Conservation (phyloP, 148 eudicot genomes). For the Polygonum maritimum region DNA sequence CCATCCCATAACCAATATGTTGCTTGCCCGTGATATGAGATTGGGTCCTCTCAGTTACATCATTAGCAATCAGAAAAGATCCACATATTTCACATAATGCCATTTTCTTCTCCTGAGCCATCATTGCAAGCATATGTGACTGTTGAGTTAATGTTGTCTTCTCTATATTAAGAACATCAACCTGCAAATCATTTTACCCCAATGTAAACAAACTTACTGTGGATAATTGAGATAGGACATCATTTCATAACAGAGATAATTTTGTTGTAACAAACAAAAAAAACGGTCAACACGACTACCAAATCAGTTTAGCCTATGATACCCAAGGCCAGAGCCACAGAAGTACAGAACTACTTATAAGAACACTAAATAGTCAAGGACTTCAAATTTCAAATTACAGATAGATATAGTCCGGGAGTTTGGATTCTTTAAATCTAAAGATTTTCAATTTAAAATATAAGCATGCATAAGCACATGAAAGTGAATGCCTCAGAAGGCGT, state of each 20-base stretch:
- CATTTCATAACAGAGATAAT: not conserved
- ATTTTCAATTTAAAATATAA: not conserved
- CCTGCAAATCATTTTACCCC: constrained; percentile 34
- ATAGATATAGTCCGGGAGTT: not conserved
- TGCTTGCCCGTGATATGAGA: constrained; percentile 96
- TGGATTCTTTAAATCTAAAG: not conserved
- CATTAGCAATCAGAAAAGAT: constrained; percentile 86
- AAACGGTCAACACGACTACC: not conserved
- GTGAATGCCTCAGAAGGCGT: not conserved
- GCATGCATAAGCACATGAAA: not conserved
- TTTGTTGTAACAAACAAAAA: not conserved
- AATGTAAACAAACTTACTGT: not conserved
- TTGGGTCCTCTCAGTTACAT: constrained; percentile 86
- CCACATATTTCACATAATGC: constrained; percentile 98
- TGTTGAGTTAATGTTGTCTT: constrained; percentile 62
- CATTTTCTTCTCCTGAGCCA: constrained; percentile 97
- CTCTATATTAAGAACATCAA: constrained; percentile 73
- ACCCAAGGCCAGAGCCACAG: not conserved
- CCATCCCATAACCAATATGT: constrained; percentile 92
- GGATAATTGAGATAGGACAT: not conserved
- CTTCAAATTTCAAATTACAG: not conserved
- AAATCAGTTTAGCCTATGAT: not conserved
- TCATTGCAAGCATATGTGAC: constrained; percentile 55
- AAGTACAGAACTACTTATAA: not conserved
- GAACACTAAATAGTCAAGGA: not conserved